These are phyloP conservation scores for Glomus cerebriforme DNA, from an alignment of 192 early-diverging fungal species.

Conservation along the genomic window DNA sequence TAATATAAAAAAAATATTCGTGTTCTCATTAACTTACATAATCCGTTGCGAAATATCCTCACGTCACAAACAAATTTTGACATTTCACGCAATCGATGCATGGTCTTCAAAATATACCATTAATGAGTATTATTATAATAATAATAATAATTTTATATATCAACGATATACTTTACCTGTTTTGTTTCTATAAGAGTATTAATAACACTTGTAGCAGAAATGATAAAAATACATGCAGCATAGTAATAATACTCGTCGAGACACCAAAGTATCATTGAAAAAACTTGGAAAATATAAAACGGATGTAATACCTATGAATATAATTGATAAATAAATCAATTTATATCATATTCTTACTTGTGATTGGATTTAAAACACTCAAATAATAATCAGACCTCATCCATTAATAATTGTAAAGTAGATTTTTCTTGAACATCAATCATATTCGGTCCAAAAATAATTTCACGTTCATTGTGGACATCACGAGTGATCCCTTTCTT, in stretches of 20 bases:
- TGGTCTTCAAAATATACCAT: conserved; percentile 51
- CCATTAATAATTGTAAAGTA: conserved; percentile 57
- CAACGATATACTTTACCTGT: conserved; percentile 37
- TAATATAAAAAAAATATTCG: conserved; percentile 43
- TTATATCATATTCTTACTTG: neutral
- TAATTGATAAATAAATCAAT: neutral
- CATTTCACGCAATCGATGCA: conserved; percentile 78
- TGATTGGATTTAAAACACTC: neutral
- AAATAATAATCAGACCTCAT: conserved; percentile 51
- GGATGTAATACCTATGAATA: conserved; percentile 63
- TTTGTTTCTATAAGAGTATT: conserved; percentile 81
- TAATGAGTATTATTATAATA: neutral
- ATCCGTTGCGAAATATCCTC: conserved; percentile 65
- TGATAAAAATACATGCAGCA: conserved; percentile 88
- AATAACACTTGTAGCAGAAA: conserved; percentile 77
- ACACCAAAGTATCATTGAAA: conserved; percentile 79
- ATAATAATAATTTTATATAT: conserved; percentile 44
- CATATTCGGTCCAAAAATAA: conserved; percentile 72
- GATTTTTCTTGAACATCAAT: conserved; percentile 76
- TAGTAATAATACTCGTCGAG: conserved; percentile 96
- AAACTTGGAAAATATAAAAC: conserved; percentile 82
- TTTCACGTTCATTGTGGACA: conserved; percentile 55
- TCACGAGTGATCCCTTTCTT: conserved; percentile 57
- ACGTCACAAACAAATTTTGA: conserved; percentile 84
- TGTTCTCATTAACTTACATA: conserved; percentile 47